A percentile compares a stretch with the other conserved stretches of the same genome.
These are phyloP conservation scores for Aquanectria penicillioides DNA, from an alignment of 2,329 filamentous ascomycete genomes.

Conservation along the genomic window DNA sequence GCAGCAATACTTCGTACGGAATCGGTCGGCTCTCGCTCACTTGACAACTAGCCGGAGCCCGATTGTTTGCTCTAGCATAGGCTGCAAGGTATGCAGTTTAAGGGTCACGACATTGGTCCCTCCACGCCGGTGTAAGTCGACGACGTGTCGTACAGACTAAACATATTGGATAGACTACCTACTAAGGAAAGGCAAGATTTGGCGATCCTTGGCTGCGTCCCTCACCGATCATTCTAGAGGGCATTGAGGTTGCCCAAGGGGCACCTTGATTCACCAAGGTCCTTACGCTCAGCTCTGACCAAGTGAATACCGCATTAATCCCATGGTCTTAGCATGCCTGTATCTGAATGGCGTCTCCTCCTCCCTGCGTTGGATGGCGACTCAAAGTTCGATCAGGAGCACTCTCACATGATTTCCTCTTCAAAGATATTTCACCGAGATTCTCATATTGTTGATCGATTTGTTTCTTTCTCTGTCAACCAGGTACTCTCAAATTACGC, in stretches of 20 bases:
- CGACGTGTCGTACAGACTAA: slow-evolving; percentile 4
- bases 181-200: not conserved
- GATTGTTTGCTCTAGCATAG: slow-evolving; percentile 7
- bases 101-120: not conserved
- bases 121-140: not conserved
- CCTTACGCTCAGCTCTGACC: too few species aligned
- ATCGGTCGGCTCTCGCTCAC: slow-evolving; percentile 3
- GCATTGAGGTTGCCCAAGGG: not conserved
- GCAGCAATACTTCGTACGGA: not conserved
- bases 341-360: too few species aligned
- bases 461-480: too few species aligned
- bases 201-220: slow-evolving; percentile 2
- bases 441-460: too few species aligned
- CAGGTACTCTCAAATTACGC: too few species aligned
- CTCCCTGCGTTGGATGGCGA: too few species aligned
- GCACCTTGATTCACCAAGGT: too few species aligned
- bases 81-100: not conserved
- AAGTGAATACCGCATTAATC: too few species aligned
- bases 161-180: not conserved
- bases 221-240: slow-evolving; percentile 1
- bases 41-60: not conserved
- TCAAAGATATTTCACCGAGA: too few species aligned
- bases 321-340: too few species aligned
- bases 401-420: too few species aligned
- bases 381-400: too few species aligned